These are phyloP conservation scores for Lolium rigidum DNA, from an alignment of 176 grass and related monocot species.

Conservation along the genomic window DNA sequence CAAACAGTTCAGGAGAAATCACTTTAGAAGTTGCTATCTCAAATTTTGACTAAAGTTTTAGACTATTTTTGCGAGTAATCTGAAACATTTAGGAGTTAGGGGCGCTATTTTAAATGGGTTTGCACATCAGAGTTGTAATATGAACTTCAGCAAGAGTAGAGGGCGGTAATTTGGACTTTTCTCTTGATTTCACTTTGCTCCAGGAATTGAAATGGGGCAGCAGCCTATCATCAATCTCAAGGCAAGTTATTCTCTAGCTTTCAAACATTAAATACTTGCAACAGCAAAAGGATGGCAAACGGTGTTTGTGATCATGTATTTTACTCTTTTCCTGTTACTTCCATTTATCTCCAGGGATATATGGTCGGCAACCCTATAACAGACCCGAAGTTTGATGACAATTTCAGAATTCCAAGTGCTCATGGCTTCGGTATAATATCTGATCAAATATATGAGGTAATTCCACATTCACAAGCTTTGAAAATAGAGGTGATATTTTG, in stretches of 20 bases:
- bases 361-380: conserved; percentile 55
- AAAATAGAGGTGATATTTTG: background rate
- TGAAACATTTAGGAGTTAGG: background rate
- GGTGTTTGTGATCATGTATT: background rate
- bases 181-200: background rate
- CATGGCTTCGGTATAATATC: conserved; percentile 69
- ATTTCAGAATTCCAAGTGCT: conserved; percentile 39
- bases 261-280: background rate
- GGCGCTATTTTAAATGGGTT: background rate
- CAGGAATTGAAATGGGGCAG: conserved; percentile 44
- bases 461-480: background rate
- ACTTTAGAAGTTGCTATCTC: background rate
- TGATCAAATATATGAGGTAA: conserved; percentile 59
- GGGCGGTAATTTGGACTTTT: background rate
- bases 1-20: background rate
- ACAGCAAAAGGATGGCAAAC: background rate
- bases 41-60: background rate
- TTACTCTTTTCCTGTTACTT: background rate
- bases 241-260: conserved; percentile 17
- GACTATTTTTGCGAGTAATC: background rate
- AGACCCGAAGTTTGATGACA: conserved; percentile 27
- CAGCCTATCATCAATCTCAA: conserved; percentile 48
- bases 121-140: background rate
- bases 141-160: background rate
- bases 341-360: conserved; percentile 49